Evolutionary conservation across 2,329 filamentous ascomycete species (phyloP), one percentile per base, ranked within the genome.

Genomic region (Nectriaceae sp.): DNA sequence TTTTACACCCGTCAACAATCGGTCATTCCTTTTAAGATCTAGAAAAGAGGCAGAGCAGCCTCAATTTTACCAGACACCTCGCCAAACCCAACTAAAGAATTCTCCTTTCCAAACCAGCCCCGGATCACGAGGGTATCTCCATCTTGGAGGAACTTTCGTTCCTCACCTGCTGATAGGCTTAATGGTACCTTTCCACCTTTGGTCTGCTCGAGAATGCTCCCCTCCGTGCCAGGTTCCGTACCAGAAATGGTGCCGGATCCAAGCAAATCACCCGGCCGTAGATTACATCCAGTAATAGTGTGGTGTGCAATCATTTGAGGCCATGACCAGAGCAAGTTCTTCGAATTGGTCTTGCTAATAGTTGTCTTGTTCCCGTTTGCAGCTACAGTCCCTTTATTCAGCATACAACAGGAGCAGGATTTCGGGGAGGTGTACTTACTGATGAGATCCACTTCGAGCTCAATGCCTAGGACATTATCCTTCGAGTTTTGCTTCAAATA

Each of bases 261-360:
- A 1, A 95, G 70, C 37, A 94, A 66, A 62, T 95, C 89, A 38
- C 89, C 89, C 0, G 84, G 78, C 5, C 83, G 80, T 70, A 94
- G 77, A 6, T 85, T 84, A 67, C 89, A 94, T 5, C 89, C 89
- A 0, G 84, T 87, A 49, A 90, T 80, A 3, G 87, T 85, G 66
- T 94, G 89, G 68, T 94, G 89, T 0, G 89, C 81, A 26, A 94
- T 74, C 88, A 93, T 92, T 65, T 94, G 90, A 1, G 87, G 80
- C 72, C 90, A 94, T 0, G 88, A 92, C 78, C 84, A 94, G 2
- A 93, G 76, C 2, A 94, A 74, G 43, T 76, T 68, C 18, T 57
- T 65, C 1, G 69, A 66, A 40, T 62, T 71, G 5, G 70, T 70
- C 37, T 57, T 60, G 21, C 5, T 39, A 8, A 39, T 39, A 93